Evolutionary conservation across 2,329 filamentous ascomycete species (phyloP).

Genomic region (Epichloe sp.): DNA sequence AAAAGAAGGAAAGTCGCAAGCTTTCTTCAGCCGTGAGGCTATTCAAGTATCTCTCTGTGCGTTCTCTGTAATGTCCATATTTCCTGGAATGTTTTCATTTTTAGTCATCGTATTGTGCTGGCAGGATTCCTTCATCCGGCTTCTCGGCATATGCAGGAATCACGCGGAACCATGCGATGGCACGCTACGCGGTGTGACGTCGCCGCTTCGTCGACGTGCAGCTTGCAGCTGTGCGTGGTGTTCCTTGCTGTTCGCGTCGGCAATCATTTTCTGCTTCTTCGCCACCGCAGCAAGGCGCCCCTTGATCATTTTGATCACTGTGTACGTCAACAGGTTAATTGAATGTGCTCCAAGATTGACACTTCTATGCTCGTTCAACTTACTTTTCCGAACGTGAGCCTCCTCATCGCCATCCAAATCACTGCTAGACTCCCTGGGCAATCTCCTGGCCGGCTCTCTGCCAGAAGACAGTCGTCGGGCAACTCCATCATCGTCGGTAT

Average conservation of each 20-base stretch:
- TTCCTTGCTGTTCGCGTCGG: conserved; percentile 38
- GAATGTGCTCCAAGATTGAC: background rate
- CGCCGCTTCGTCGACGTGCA: conserved; percentile 39
- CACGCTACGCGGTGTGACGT: conserved; percentile 41
- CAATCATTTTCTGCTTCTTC: conserved; percentile 49
- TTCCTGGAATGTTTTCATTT: background rate
- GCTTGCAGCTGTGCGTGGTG: conserved; percentile 30
- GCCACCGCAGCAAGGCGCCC: conserved; percentile 41
- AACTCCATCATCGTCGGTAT: conserved; percentile 55
- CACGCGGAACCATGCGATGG: conserved; percentile 31
- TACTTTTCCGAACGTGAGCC: conserved; percentile 60
- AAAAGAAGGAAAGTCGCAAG: background rate
- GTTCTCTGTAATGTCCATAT: background rate
- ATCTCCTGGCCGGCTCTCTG: conserved; percentile 28
- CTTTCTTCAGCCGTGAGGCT: conserved; percentile 3
- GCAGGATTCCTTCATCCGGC: background rate
- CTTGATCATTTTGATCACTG: conserved; percentile 51
- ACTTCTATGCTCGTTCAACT: conserved; percentile 16
- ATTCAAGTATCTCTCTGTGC: background rate
- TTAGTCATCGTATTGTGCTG: background rate
- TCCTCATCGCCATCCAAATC: conserved; percentile 57
- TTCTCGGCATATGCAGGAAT: conserved; percentile 3
- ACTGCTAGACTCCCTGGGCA: conserved; percentile 20
- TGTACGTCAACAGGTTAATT: conserved; percentile 11
- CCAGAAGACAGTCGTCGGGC: conserved; percentile 21